These are phyloP conservation scores for Clarireedia paspali DNA, from an alignment of 2,329 filamentous ascomycete genomes.

Conservation along the genomic window DNA sequence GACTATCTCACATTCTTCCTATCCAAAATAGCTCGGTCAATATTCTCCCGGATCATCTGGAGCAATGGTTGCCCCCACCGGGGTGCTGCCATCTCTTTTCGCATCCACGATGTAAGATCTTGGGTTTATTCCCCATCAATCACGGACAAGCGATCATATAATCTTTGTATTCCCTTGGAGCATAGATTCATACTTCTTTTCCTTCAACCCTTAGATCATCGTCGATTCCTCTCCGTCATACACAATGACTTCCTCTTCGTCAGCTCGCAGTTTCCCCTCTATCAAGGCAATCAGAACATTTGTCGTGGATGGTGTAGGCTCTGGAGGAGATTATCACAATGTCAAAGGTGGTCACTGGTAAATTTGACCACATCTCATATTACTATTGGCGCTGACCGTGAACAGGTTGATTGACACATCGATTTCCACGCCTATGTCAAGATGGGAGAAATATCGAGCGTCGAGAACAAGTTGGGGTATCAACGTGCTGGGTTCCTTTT, in stretches of 20 bases:
- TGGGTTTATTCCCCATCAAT: background rate
- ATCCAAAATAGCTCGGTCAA: constrained; percentile 1
- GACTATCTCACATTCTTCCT: background rate
- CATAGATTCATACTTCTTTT: background rate
- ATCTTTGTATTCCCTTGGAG: background rate
- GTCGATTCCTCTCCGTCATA: background rate
- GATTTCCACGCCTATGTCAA: constrained; percentile 87
- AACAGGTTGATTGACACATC: constrained; percentile 81
- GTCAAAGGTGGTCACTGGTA: constrained; percentile 67
- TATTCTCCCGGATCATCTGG: constrained; percentile 6
- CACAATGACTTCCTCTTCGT: constrained; percentile 20
- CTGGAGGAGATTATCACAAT: constrained; percentile 85
- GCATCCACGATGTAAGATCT: background rate
- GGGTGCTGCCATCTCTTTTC: background rate
- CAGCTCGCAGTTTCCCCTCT: constrained; percentile 49
- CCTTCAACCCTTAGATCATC: background rate
- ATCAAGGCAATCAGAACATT: constrained; percentile 71
- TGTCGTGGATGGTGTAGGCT: constrained; percentile 56
- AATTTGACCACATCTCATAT: constrained; percentile 14
- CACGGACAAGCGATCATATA: background rate
- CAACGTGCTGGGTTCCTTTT: constrained; percentile 88
- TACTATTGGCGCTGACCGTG: background rate
- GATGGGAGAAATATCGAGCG: constrained; percentile 79
- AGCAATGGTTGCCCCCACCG: background rate
- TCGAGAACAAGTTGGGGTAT: constrained; percentile 92